phyloP scores from a whole-genome alignment of 2,329 filamentous ascomycete genomes.

The Diaporthe vaccinii region DNA sequence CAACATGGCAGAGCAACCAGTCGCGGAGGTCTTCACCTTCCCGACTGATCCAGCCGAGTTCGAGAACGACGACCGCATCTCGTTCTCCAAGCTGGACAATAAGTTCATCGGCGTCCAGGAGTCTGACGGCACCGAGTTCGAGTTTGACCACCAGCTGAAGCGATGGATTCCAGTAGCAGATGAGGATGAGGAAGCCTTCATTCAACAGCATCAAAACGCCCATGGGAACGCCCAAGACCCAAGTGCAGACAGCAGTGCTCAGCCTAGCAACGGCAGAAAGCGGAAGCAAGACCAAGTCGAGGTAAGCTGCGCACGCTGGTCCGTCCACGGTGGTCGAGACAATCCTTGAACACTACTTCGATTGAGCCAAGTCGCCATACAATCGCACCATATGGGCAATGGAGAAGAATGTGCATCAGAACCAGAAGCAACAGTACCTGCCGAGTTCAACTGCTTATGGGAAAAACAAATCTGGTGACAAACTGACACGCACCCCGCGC shows the following conservation, averaged over 20 bases:
- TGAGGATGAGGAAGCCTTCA: slow-evolving; percentile 49
- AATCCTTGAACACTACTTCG: slow-evolving; percentile 33
- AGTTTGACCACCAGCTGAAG: slow-evolving; percentile 79
- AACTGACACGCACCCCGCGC: slow-evolving; percentile 41
- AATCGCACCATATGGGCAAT: slow-evolving; percentile 6
- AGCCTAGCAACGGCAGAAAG: slow-evolving; percentile 51
- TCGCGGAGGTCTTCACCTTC: slow-evolving; percentile 57
- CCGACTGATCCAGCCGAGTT: slow-evolving; percentile 77
- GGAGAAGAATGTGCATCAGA: slow-evolving; percentile 22
- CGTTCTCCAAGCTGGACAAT: slow-evolving; percentile 84
- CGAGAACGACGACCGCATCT: slow-evolving; percentile 83
- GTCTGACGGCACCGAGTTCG: slow-evolving; percentile 82
- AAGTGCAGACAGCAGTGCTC: slow-evolving; percentile 40
- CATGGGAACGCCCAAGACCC: slow-evolving; percentile 42
- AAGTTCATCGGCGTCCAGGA: slow-evolving; percentile 89
- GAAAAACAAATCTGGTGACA: slow-evolving; percentile 36
- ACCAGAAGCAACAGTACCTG: slow-evolving; percentile 12
- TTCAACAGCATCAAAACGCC: slow-evolving; percentile 48
- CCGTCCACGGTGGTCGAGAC: slow-evolving; percentile 42
- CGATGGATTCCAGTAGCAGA: slow-evolving; percentile 77
- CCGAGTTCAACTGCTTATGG: slow-evolving; percentile 27
- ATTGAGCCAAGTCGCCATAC: slow-evolving; percentile 1
- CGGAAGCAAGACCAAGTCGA: slow-evolving; percentile 59
- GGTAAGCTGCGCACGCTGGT: slow-evolving; percentile 56
- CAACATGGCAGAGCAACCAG: slow-evolving; percentile 41